These are phyloP conservation scores for Straminergon stramineum DNA, from an alignment of 225 moss, liverwort and hornwort species.

Conservation along the genomic window DNA sequence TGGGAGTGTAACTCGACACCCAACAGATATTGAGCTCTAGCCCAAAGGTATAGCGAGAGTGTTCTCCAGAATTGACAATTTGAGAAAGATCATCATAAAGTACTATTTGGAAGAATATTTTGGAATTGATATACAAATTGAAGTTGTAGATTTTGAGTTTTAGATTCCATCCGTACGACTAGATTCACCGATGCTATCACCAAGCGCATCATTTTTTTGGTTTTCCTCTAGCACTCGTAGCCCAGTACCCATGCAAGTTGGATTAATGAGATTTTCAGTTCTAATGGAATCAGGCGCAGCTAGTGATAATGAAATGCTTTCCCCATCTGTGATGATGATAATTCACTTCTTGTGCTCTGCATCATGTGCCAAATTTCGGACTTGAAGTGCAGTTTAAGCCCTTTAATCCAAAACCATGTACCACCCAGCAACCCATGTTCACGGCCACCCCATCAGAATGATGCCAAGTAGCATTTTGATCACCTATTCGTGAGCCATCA, in stretches of 20 bases:
- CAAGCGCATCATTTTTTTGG: neutral
- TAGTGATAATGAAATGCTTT: neutral
- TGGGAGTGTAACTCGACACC: neutral
- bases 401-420: neutral
- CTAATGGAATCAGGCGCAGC: neutral
- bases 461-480: neutral
- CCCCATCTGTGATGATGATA: slow-evolving; percentile 29
- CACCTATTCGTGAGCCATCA: neutral
- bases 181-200: neutral
- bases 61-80: no score
- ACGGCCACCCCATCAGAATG: neutral
- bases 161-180: no score
- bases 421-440: neutral
- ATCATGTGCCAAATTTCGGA: slow-evolving; percentile 12
- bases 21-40: neutral
- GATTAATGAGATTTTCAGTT: neutral
- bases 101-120: no score
- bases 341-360: slow-evolving; percentile 22
- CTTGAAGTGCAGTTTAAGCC: slow-evolving; percentile 7
- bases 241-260: neutral
- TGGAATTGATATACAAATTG: no score
- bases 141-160: no score
- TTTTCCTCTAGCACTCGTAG: neutral
- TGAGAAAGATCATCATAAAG: no score
- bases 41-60: no score